Evolutionary conservation across 164 flowering plant genomes (phyloP), one percentile per base, ranked within the genome.

Genomic region (Berberis vulgaris): DNA sequence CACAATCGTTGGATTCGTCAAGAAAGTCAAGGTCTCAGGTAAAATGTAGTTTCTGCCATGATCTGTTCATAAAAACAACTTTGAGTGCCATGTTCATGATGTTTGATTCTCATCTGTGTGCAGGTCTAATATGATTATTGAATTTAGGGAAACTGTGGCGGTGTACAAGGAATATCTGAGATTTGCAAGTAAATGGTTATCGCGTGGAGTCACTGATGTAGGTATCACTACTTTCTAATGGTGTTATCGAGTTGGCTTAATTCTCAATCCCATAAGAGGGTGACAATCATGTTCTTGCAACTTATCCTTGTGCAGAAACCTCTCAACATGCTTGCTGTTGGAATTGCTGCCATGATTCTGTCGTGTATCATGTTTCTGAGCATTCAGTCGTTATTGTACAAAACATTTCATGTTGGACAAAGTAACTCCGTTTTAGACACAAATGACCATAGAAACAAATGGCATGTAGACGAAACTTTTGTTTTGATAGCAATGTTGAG

Each of bases 161-260:
- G 96, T 91, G 67, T 94, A 91, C 72, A 47, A 78, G 71, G 74
- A 72, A 55, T 88, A 89, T 65, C 73, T 90, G 65, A 73, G 74
- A 68, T 66, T 67, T 74, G 81, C 96, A 74, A 86, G 88, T 74
- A 76, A 85, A 68, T 89, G 93, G 99, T 74, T 91, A 73, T 85
- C 97, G 40, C 81, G 76, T 65, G 84, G 80, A 82, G 83, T 82
- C 47, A 90, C 95, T 72, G 87, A 94, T 80, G 98, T 90, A 86
- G 56, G 84, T 75, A 53, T 62, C 41, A 49, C 65, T 54, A 70
- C 43, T 11, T 6, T 38, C 40, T 54, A 54, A 8, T 54, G 9
- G 26, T 54, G 57, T 8, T 8, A n/a, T 54, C n/a, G 26, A n/a
- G 40, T n/a, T 38, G 1, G 11, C 40, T 5, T n/a, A 54, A 6